Conservation (phyloP, 768 basidiomycete genomes). For the Gymnopilus junonius region DNA sequence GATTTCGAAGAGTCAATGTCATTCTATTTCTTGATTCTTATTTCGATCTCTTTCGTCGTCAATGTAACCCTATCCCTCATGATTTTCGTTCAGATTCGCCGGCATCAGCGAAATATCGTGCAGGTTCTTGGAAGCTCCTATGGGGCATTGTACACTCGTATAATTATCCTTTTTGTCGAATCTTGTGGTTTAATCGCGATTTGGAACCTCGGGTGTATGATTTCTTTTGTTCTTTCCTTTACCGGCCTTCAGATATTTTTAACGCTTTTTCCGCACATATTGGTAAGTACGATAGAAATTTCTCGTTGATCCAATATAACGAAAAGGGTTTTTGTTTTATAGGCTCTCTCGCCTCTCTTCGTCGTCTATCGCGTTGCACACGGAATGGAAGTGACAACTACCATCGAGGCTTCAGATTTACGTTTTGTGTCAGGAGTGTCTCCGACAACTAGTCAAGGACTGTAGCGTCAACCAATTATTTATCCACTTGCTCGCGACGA, state of each 20-base stretch:
- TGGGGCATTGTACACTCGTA: not conserved
- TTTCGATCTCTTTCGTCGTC: not conserved
- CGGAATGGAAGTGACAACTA: not conserved
- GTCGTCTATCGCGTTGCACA: not conserved
- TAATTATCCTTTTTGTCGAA: not conserved
- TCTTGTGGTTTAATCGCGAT: not conserved
- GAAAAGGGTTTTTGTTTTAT: too few species aligned
- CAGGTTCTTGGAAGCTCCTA: not conserved
- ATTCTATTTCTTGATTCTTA: not conserved
- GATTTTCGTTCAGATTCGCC: not conserved
- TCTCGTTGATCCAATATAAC: not conserved
- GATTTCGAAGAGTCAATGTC: too few species aligned
- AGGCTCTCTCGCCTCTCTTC: slow-evolving; percentile 1
- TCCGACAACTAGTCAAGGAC: not conserved
- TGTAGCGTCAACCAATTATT: too few species aligned
- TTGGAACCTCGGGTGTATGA: too few species aligned
- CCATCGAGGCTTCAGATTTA: not conserved
- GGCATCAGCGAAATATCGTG: not conserved
- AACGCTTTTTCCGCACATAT: not conserved
- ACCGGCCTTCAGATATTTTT: not conserved
- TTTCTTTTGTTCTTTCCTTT: not conserved
- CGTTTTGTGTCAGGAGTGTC: not conserved
- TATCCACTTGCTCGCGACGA: too few species aligned
- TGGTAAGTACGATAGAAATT: not conserved
- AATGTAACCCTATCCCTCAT: not conserved